These are phyloP conservation scores for Plasmodium cynomolgi DNA, from an alignment of 169 alveolate species.

Conservation along the genomic window DNA sequence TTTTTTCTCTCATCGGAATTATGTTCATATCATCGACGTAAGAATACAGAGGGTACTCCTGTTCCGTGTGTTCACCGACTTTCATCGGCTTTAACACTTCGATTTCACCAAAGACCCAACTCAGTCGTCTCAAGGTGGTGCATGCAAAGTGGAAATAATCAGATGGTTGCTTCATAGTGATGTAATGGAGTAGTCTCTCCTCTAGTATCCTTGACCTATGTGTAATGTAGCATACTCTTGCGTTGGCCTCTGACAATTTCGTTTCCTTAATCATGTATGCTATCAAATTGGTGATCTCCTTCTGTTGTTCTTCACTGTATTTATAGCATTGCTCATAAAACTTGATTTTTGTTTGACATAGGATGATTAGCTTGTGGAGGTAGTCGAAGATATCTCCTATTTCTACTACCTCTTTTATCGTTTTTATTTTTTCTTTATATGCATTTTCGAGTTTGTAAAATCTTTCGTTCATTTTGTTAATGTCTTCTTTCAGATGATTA, in stretches of 20 bases:
- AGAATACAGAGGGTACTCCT: slow-evolving; percentile 39
- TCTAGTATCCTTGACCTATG: slow-evolving; percentile 65
- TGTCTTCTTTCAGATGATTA: slow-evolving; percentile 28
- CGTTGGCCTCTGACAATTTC: slow-evolving; percentile 49
- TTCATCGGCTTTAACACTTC: slow-evolving; percentile 9
- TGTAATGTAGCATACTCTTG: slow-evolving; percentile 53
- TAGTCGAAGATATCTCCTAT: slow-evolving; percentile 70
- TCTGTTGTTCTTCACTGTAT: slow-evolving; percentile 51
- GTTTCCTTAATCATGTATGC: slow-evolving; percentile 58
- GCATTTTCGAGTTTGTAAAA: slow-evolving; percentile 42
- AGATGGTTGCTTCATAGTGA: slow-evolving; percentile 13
- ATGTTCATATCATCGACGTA: slow-evolving; percentile 32
- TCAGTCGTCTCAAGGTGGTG: slow-evolving; percentile 39
- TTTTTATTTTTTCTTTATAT: slow-evolving; percentile 62
- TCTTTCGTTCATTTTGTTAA: slow-evolving; percentile 38
- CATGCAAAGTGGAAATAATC: slow-evolving; percentile 65
- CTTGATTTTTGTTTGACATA: slow-evolving; percentile 57
- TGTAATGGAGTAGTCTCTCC: slow-evolving; percentile 35
- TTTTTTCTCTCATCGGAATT: slow-evolving; percentile 59
- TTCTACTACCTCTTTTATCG: slow-evolving; percentile 60
- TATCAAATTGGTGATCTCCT: slow-evolving; percentile 5
- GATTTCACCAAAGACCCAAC: slow-evolving; percentile 69
- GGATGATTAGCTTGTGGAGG: slow-evolving; percentile 43
- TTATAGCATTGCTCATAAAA: slow-evolving; percentile 55
- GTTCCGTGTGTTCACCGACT: not conserved